A percentile compares a stretch with the other conserved stretches of the same genome.
Conservation (phyloP, 2,329 filamentous ascomycete genomes). For the Aspergillus pseudotamarii region DNA sequence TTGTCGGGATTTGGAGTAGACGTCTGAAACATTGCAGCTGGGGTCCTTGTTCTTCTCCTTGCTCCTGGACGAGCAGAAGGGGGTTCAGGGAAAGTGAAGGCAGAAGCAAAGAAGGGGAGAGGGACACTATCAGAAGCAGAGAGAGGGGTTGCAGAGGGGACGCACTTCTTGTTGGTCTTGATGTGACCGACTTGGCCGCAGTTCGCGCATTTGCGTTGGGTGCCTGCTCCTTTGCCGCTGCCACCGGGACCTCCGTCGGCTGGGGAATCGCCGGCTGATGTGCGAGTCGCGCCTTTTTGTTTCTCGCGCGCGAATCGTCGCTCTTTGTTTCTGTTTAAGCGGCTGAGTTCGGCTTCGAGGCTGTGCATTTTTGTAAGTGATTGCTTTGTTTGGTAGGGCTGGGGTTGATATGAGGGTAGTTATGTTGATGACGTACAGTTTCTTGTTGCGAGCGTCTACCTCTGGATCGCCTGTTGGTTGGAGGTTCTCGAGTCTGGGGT, state of each 20-base stretch:
- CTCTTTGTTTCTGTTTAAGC: slow-evolving; percentile 89
- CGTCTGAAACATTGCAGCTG: not conserved
- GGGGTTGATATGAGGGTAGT: not conserved
- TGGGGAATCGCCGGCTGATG: slow-evolving; percentile 49
- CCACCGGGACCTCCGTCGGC: slow-evolving; percentile 44
- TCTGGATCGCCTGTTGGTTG: slow-evolving; percentile 69
- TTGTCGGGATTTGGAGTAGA: not conserved
- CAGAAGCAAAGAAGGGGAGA: slow-evolving; percentile 27
- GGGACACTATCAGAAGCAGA: slow-evolving; percentile 12
- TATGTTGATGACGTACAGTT: slow-evolving; percentile 50
- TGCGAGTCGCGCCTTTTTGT: slow-evolving; percentile 67
- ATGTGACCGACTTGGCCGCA: slow-evolving; percentile 97
- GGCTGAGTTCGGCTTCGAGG: slow-evolving; percentile 73
- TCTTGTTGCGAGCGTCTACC: slow-evolving; percentile 63
- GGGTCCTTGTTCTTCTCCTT: not conserved
- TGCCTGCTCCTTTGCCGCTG: slow-evolving; percentile 68
- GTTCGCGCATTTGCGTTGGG: slow-evolving; percentile 88
- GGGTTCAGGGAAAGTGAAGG: slow-evolving; percentile 18
- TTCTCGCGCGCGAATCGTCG: slow-evolving; percentile 88
- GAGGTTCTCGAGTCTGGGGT: slow-evolving; percentile 58
- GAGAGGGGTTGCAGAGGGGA: slow-evolving; percentile 1
- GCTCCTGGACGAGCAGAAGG: not conserved
- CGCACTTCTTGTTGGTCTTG: slow-evolving; percentile 97
- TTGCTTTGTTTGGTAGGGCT: not conserved
- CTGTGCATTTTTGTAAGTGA: slow-evolving; percentile 41